Base-by-base conservation (phyloP, 495 filamentous ascomycete species). In the Astrocystis sublimbata region DNA sequence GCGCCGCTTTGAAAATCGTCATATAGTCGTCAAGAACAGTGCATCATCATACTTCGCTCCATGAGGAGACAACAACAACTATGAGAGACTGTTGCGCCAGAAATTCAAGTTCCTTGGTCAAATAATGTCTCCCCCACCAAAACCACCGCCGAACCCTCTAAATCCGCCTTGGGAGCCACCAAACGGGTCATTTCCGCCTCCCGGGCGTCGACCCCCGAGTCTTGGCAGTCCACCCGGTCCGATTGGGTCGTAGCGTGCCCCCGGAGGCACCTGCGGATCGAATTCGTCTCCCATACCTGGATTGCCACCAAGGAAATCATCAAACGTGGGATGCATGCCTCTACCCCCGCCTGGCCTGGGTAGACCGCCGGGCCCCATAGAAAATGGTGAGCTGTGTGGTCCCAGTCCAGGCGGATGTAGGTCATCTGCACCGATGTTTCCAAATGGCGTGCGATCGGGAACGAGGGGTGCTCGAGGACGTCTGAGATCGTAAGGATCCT, bases 241-340 rank as follows among this genome's bases (percentile, higher is more conserved):
- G 13, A 92, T 71, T 7, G 93, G 94, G 80, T 97, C 94, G 75
- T 92, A 86, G 61, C 84, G 75, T 38, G 84, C 81, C 7, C 83
- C 84, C 9, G 84, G 86, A 19, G 87, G 85, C 30, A 79, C 78
- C 65, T 81, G 80, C 13, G 80, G 79, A 64, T 85, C 77, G 64
- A 80, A 85, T 6, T 68, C 74, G 13, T 67, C 76, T 38, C 69
- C 76, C 31, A 72, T 75, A 9, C 80, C 81, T 17, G 77, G 79
- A 10, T 71, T 70, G 0, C 90, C 91, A 36, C 82, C 84, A 72
- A 97, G 97, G 67, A 97, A 73, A 73, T 98, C 94, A 68, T 97
- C 92, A 67, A 96, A 93, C 0, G 92, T 96, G 0, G 94, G 94
- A 75, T 97, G 90, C 94, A 98, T 98, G 2, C 94, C 94, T 42